Conservation (phyloP, 2,329 filamentous ascomycete species). For the Colletotrichum spaethianum region DNA sequence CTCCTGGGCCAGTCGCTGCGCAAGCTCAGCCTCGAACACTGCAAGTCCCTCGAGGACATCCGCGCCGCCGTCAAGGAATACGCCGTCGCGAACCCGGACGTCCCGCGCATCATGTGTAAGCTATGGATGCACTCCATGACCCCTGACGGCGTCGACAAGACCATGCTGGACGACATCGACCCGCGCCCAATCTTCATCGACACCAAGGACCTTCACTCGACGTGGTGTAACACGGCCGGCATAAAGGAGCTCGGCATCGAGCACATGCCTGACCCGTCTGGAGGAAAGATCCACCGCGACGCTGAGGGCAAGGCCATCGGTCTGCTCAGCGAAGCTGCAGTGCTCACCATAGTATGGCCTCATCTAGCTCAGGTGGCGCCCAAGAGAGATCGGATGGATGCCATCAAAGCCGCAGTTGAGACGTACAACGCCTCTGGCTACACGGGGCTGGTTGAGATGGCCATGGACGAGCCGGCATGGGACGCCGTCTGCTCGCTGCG, state of each 20-base stretch:
- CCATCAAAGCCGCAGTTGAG: constrained; percentile 63
- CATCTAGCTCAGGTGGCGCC: constrained; percentile 63
- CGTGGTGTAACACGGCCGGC: constrained; percentile 69
- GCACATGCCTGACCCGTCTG: constrained; percentile 61
- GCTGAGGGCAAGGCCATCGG: constrained; percentile 62
- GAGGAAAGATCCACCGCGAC: constrained; percentile 67
- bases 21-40: constrained; percentile 64
- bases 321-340: constrained; percentile 66
- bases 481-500: constrained; percentile 63
- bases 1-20: constrained; percentile 67
- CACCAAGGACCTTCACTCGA: constrained; percentile 69
- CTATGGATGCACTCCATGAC: constrained; percentile 71
- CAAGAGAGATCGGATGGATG: constrained; percentile 62
- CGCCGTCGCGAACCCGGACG: constrained; percentile 61
- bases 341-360: constrained; percentile 69
- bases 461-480: constrained; percentile 73
- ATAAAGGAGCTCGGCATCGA: constrained; percentile 64
- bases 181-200: constrained; percentile 69
- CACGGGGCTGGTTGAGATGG: constrained; percentile 72
- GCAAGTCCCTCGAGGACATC: constrained; percentile 65
- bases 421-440: constrained; percentile 67
- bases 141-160: constrained; percentile 60
- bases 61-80: constrained; percentile 60
- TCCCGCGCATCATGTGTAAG: constrained; percentile 65
- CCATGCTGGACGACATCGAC: constrained; percentile 67